These are phyloP conservation scores for Vachellia collinsii DNA, from an alignment of 306 rosid genomes.

Conservation along the genomic window DNA sequence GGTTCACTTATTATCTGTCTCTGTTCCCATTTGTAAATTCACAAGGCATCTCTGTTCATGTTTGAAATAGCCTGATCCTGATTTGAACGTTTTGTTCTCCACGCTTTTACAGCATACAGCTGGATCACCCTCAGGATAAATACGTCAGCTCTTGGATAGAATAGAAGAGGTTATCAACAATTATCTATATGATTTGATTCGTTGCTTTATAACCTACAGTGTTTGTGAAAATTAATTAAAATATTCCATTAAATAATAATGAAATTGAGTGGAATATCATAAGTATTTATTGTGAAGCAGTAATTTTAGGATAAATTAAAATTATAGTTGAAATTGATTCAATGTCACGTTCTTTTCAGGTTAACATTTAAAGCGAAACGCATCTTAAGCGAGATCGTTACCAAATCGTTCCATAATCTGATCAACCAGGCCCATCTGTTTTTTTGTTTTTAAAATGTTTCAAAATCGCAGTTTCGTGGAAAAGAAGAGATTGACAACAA, in stretches of 20 bases:
- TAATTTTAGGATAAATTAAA: background rate
- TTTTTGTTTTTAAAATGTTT: background rate
- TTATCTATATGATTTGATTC: background rate
- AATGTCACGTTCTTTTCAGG: background rate
- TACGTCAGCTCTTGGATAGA: background rate
- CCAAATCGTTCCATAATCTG: background rate
- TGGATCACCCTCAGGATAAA: background rate
- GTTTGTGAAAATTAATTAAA: background rate
- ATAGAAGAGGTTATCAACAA: too few species aligned
- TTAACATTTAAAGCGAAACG: background rate
- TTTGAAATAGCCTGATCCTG: background rate
- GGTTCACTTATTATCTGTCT: conserved; percentile 2
- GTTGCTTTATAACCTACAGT: too few species aligned
- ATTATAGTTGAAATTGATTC: background rate
- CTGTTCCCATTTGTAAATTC: conserved; percentile 7
- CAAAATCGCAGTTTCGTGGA: background rate
- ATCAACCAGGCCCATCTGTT: background rate
- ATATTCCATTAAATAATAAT: background rate
- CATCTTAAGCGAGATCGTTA: background rate
- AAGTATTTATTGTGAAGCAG: background rate
- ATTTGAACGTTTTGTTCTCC: background rate
- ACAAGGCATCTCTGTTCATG: background rate
- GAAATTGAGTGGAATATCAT: background rate
- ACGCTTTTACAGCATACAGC: background rate
- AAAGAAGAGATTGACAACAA: background rate